Base-by-base conservation (phyloP, 2,329 filamentous ascomycete species). In the Calonectria crousiana region DNA sequence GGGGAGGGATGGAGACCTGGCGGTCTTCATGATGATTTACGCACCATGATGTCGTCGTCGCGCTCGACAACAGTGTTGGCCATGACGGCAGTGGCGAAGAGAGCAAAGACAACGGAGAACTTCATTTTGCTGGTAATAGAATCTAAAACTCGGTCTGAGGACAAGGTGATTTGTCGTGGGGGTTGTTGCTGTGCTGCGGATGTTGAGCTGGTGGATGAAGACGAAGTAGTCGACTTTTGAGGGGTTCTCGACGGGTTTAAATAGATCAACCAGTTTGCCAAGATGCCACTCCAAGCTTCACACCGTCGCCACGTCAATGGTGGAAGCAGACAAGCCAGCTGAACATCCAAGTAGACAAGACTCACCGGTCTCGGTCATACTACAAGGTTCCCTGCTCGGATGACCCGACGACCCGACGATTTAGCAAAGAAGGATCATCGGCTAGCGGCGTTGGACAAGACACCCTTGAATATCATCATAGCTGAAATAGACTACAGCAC, bases 381-480 rank as follows among this genome's bases (percentile, higher is more conserved):
- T 16, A 34, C 23, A 38, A 62, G 53, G 56, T 18, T 38, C n/a
- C n/a, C 34, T 28, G 23, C 56, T 62, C n/a, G 34, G 56, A 62
- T 62, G 56, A 41, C 56, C 56, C 56, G 56, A 62, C 56, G 34
- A 41, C 56, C 56, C 56, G 56, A 62, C 34, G n/a, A 34, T 18
- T 26, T 1, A 26, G 34, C 32, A 62, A 38, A 34, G 56, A 62
- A 62, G 34, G 56, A 62, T 62, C 56, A 62, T 26, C 44, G 20
- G 44, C 20, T 47, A 47, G 44, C 36, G 18, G 10, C 20, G 56
- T 30, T 23, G 38, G 56, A 41, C 56, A 38, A 62, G 36, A 28
- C 16, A 62, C 28, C 56, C 56, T 20, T 28, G 56, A 28, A 41
- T 41, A 41, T 20, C 34, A 62, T 62, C 56, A 62, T 62, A 62